A percentile compares a stretch with the other conserved stretches of the same genome.
Evolutionary conservation across 257 asterid species (phyloP).

Genomic region (Anisodus tanguticus): DNA sequence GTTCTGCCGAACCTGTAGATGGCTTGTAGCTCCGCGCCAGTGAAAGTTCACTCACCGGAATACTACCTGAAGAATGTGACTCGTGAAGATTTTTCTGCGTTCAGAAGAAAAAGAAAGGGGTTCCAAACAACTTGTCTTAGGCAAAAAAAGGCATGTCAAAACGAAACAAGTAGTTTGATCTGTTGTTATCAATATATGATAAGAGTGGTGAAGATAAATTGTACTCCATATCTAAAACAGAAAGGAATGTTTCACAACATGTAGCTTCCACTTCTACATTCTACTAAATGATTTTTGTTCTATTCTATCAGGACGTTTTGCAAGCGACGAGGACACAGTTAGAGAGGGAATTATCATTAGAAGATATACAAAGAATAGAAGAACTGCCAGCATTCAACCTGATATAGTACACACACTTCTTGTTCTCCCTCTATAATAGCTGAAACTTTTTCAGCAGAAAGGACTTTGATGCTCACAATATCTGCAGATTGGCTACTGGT

Average conservation of each 20-base stretch:
- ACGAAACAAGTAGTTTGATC: neutral
- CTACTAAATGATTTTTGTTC: neutral
- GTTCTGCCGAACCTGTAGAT: too few species aligned
- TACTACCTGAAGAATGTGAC: too few species aligned
- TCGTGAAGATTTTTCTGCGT: too few species aligned
- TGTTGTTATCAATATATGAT: neutral
- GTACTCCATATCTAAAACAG: neutral
- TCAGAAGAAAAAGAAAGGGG: too few species aligned
- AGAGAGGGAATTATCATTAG: constrained; percentile 89
- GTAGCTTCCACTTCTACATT: neutral
- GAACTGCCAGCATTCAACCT: constrained; percentile 89
- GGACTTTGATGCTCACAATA: neutral
- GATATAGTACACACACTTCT: constrained; percentile 36
- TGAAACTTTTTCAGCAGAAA: neutral
- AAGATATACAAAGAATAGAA: constrained; percentile 72
- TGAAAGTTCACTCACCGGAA: too few species aligned
- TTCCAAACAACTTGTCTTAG: too few species aligned
- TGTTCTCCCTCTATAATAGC: neutral
- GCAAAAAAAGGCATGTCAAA: neutral
- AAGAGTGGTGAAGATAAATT: neutral
- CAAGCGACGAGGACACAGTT: constrained; percentile 74
- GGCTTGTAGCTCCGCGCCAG: too few species aligned
- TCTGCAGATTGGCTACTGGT: neutral
- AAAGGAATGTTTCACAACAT: neutral
- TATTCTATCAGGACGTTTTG: constrained; percentile 66